Evolutionary conservation across 2,329 filamentous ascomycete genomes (phyloP), one percentile per base, ranked within the genome.

Genomic region (Hypoxylon sp.): DNA sequence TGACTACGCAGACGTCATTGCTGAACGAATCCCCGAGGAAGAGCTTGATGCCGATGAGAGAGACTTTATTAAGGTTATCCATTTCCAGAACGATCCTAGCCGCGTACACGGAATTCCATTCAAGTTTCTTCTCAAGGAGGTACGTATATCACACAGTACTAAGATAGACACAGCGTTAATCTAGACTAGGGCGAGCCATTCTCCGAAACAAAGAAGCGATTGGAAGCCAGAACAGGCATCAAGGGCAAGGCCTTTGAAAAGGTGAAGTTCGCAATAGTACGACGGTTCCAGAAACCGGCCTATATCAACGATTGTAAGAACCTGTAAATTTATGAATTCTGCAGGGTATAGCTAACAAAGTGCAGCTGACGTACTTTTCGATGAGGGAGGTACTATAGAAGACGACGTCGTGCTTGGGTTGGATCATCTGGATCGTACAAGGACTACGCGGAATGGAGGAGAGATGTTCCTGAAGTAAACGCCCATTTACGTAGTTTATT

Each of bases 241-340:
- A 98, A 98, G 82, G 97, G 96, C 80, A 99, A 99, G 85, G 94
- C 94, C 72, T 95, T 99, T 74, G 95, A 99, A 81, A 98, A 98
- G 85, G 96, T 99, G 81, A 98, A 97, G 81, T 98, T 99, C 84
- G 92, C 94, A 6, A 82, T 97, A 33, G 88, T 98, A 57, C 85
- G 90, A 79, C 86, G 92, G 78, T 86, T 89, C 57, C 84, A 85
- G 42, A 94, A 92, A 77, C 92, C 94, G 27, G 87, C 89, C 66
- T 97, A 97, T 82, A 84, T 99, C 51, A 90, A 91, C 73, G 96
- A 98, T 82, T 94, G 95, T 97, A 83, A 85, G 90, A 79, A 13
- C 8, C 31, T 10, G 7, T 6, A 5, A 54, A 31, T 17, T 2
- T 17, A 35, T 54, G 35, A 58, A 25, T 60, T 31, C 6, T 13